These are phyloP conservation scores for Pythium brachiatum DNA, from an alignment of 352 stramenopile genomes.

Conservation along the genomic window DNA sequence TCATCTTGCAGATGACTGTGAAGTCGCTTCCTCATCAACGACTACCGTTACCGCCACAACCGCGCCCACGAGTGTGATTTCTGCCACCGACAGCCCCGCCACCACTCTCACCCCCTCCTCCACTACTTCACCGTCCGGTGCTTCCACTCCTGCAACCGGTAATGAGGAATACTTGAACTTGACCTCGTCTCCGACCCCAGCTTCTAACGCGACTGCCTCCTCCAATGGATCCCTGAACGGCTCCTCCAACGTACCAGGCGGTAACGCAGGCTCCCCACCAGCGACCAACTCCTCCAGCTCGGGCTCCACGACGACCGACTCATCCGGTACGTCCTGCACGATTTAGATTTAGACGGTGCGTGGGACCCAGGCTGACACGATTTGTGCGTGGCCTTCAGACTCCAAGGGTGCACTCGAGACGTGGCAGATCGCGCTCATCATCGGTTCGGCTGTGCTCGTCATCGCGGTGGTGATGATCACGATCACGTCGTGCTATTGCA, in stretches of 20 bases:
- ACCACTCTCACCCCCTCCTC: constrained; percentile 19
- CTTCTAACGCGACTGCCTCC: constrained; percentile 11
- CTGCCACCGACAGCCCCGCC: constrained; percentile 10
- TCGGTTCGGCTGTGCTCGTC: constrained; percentile 23
- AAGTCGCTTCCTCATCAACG: background rate
- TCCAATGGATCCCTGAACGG: background rate
- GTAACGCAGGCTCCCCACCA: constrained; percentile 8
- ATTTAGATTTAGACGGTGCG: too few relatives aligned
- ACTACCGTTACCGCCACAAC: background rate
- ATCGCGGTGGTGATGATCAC: constrained; percentile 25
- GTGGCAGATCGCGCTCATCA: constrained; percentile 32
- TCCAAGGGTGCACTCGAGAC: constrained; percentile 14
- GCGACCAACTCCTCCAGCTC: constrained; percentile 1
- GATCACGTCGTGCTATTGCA: constrained; percentile 32
- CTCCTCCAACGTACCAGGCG: constrained; percentile 2
- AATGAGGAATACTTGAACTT: constrained; percentile 13
- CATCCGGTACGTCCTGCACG: constrained; percentile 9
- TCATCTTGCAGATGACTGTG: constrained; percentile 12
- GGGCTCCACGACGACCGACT: background rate
- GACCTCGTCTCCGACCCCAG: background rate
- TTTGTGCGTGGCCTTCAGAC: background rate
- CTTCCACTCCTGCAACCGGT: constrained; percentile 20
- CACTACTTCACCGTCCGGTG: constrained; percentile 8
- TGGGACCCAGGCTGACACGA: too few relatives aligned
- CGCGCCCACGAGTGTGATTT: constrained; percentile 18